Evolutionary conservation across 2,329 filamentous ascomycete species (phyloP).

Genomic region (Zymoseptoria ardabiliae): DNA sequence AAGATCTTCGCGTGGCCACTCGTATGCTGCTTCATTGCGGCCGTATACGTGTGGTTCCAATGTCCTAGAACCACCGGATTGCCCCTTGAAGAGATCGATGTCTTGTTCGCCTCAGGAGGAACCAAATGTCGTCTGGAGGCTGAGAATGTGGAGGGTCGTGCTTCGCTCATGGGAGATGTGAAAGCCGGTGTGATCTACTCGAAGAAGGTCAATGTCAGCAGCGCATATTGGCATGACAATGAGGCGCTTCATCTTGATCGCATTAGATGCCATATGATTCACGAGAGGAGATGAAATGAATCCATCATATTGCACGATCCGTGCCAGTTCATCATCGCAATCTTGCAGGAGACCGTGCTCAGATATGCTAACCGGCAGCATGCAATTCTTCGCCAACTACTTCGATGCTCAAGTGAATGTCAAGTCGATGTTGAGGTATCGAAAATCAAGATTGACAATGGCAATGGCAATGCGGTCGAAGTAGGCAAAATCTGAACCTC

Average conservation of each 20-base stretch:
- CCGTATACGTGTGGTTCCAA: neutral
- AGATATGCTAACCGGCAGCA: too few relatives aligned
- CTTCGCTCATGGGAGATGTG: neutral
- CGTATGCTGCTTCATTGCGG: conserved; percentile 21
- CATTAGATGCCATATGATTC: too few relatives aligned
- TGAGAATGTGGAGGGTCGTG: neutral
- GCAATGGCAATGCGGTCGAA: too few relatives aligned
- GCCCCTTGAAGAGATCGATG: neutral
- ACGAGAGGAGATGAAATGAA: too few relatives aligned
- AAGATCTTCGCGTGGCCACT: conserved; percentile 35
- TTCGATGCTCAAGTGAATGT: neutral
- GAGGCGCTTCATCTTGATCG: too few relatives aligned
- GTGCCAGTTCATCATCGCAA: too few relatives aligned
- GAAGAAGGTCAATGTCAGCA: neutral
- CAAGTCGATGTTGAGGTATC: too few relatives aligned
- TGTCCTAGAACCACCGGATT: neutral
- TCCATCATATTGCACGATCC: too few relatives aligned
- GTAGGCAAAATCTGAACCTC: neutral
- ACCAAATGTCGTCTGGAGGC: neutral
- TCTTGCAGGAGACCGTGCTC: too few relatives aligned
- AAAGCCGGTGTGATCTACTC: neutral
- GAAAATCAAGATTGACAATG: too few relatives aligned
- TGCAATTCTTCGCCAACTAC: too few relatives aligned
- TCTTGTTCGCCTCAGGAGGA: neutral
- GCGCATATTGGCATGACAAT: too few relatives aligned